Evolutionary conservation across 768 basidiomycete species (phyloP), one percentile per base, ranked within the genome.

Genomic region (Butyriboletus loyo): DNA sequence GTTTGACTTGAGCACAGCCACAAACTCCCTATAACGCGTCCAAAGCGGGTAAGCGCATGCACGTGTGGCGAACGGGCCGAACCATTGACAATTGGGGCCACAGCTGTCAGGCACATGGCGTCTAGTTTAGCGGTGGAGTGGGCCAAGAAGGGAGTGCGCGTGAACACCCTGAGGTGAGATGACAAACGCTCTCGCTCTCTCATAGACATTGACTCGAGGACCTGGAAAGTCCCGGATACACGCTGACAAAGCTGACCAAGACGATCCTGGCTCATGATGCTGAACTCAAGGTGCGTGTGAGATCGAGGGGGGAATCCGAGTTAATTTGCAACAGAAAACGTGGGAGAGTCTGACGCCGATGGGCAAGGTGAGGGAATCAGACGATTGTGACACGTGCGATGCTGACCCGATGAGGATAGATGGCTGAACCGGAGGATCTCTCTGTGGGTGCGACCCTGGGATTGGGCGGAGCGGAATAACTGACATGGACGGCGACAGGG

Each of bases 21-120:
- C 96, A 98, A 78, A 89, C 91, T 5, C 93, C 95, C 0, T 98
- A 98, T 70, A 98, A 98, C 70, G 89, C 91, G 9, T 95, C 93
- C 19, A 98, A 95, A 75, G 92, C 92, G 32, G 91, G 87, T 85
- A 61, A 62, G 77, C 62, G 34, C 1, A 8, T 7, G 10, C 21
- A 30, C 9, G 15, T 19, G 41, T 24, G 10, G 21, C 5, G 35
- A 43, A n/a, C 15, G 9, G 19, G 13, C 2, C 19, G 36, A 19
- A n/a, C 8, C n/a, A 5, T 34, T 61, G 54, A 55, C 58, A 44
- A 54, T 40, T 55, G 44, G 36, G 40, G 40, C 21, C 38, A 41
- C 53, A 88, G 87, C 94, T 43, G 94, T 98, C 31, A 87, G 88
- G 61, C 95, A 98, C 65, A 91, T 98, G 91, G 92, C 92, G 13